A percentile compares a stretch with the other conserved stretches of the same genome.
Evolutionary conservation across 306 rosid genomes (phyloP).

Genomic region (Glycine latifolia): DNA sequence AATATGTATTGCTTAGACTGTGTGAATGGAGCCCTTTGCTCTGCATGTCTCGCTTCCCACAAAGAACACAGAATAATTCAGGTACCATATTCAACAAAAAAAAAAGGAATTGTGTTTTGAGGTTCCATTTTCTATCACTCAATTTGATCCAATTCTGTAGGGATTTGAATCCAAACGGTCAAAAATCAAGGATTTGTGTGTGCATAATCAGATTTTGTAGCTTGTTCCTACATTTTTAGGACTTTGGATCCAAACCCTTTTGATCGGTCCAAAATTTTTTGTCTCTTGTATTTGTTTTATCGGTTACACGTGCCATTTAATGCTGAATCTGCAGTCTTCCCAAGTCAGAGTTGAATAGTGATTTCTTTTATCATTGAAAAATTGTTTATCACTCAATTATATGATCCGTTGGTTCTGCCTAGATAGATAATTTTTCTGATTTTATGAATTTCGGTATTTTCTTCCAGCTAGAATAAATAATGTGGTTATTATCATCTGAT

Average conservation of each 20-base stretch:
- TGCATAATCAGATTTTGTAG: constrained; percentile 32
- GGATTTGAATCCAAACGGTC: background rate
- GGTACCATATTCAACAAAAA: constrained; percentile 43
- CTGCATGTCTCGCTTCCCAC: constrained; percentile 65
- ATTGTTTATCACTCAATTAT: constrained; percentile 34
- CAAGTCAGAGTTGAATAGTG: constrained; percentile 32
- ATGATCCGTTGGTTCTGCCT: constrained; percentile 35
- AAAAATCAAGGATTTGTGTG: constrained; percentile 2
- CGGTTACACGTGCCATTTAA: constrained; percentile 39
- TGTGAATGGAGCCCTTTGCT: constrained; percentile 74
- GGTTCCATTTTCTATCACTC: background rate
- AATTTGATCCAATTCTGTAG: constrained; percentile 27
- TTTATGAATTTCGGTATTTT: background rate
- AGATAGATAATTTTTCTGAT: constrained; percentile 16
- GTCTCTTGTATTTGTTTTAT: constrained; percentile 8
- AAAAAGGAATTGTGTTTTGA: background rate
- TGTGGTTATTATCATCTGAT: constrained; percentile 48
- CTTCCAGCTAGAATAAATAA: constrained; percentile 12
- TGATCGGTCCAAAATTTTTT: constrained; percentile 31
- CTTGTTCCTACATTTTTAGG: constrained; percentile 43
- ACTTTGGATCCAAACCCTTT: constrained; percentile 37
- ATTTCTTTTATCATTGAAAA: constrained; percentile 18
- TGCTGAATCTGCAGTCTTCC: constrained; percentile 3
- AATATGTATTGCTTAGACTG: constrained; percentile 83
- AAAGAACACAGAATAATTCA: constrained; percentile 73